Percentiles rank a stretch among this genome's conserved stretches.
Conservation (phyloP, 1,284 basidiomycete genomes). For the Xerocomus nothofagi region DNA sequence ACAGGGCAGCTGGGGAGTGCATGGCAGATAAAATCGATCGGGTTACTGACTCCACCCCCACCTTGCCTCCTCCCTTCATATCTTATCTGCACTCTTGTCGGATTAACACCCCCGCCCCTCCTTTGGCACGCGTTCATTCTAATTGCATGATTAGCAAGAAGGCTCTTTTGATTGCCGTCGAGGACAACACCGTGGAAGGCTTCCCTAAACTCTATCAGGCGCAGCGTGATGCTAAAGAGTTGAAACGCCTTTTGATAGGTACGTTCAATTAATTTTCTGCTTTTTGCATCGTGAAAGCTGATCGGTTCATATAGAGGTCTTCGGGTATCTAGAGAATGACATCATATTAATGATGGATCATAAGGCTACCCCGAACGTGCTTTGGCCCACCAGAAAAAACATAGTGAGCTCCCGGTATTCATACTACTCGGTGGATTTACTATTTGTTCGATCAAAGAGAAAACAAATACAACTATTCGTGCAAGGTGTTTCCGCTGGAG, state of each 20-base stretch:
- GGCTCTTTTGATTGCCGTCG: slow-evolving; percentile 27
- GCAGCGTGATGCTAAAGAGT: slow-evolving; percentile 15
- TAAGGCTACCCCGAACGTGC: background rate
- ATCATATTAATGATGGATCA: slow-evolving; percentile 36
- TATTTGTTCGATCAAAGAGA: slow-evolving; percentile 25
- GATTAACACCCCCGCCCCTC: background rate
- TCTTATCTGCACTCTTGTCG: slow-evolving; percentile 14
- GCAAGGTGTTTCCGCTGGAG: slow-evolving; percentile 30
- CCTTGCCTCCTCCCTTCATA: background rate
- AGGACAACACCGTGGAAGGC: background rate
- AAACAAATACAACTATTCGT: slow-evolving; percentile 35
- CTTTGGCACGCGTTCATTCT: slow-evolving; percentile 7
- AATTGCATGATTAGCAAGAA: background rate
- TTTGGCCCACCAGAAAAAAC: slow-evolving; percentile 27
- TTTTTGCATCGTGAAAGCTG: background rate
- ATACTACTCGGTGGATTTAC: background rate
- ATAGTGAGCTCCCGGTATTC: slow-evolving; percentile 26
- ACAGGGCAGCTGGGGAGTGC: too few species aligned
- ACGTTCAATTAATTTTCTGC: background rate
- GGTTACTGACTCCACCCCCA: background rate
- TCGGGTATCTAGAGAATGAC: slow-evolving; percentile 27
- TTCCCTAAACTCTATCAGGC: slow-evolving; percentile 9
- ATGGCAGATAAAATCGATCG: background rate
- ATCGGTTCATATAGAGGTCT: slow-evolving; percentile 19
- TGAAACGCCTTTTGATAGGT: slow-evolving; percentile 25